Percentiles rank a stretch among this genome's conserved stretches.
phyloP scores from a whole-genome alignment of 306 rosid species.

The Prinsepia uniflora region DNA sequence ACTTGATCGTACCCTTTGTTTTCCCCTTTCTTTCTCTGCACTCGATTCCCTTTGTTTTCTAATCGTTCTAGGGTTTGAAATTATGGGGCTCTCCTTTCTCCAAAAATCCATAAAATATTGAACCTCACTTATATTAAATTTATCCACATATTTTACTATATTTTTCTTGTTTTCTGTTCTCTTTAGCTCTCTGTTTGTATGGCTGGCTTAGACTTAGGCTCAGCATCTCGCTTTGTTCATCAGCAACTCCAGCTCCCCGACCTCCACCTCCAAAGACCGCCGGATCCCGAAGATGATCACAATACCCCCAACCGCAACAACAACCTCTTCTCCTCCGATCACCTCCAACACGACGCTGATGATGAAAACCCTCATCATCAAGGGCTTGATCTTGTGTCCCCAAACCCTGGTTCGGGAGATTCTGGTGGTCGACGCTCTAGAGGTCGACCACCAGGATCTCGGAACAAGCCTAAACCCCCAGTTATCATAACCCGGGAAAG shows the following conservation, averaged over 20 bases:
- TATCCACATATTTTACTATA: conserved; percentile 21
- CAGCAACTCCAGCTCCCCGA: conserved; percentile 63
- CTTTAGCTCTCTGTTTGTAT: conserved; percentile 50
- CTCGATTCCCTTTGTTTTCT: conserved; percentile 34
- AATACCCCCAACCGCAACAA: conserved; percentile 19
- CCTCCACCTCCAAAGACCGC: conserved; percentile 51
- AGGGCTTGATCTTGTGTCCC: conserved; percentile 45
- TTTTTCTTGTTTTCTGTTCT: conserved; percentile 37
- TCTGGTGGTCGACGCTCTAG: conserved; percentile 56
- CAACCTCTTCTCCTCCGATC: conserved; percentile 23
- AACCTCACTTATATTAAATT: conserved; percentile 20
- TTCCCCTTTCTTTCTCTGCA: conserved; percentile 23
- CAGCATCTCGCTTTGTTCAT: conserved; percentile 83
- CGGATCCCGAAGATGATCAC: conserved; percentile 31
- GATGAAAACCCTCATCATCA: conserved; percentile 33
- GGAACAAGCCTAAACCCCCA: conserved; percentile 72
- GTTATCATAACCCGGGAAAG: conserved; percentile 85
- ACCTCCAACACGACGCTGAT: conserved; percentile 32
- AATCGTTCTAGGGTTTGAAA: conserved; percentile 38
- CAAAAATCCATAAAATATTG: conserved; percentile 22
- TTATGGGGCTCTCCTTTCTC: conserved; percentile 21
- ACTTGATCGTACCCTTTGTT: background rate
- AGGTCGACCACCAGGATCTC: conserved; percentile 82
- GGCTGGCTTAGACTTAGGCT: conserved; percentile 97
- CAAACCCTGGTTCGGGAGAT: conserved; percentile 51